These are phyloP conservation scores for Botryosphaeria agaves DNA, from an alignment of 2,329 filamentous ascomycete genomes.

Conservation along the genomic window DNA sequence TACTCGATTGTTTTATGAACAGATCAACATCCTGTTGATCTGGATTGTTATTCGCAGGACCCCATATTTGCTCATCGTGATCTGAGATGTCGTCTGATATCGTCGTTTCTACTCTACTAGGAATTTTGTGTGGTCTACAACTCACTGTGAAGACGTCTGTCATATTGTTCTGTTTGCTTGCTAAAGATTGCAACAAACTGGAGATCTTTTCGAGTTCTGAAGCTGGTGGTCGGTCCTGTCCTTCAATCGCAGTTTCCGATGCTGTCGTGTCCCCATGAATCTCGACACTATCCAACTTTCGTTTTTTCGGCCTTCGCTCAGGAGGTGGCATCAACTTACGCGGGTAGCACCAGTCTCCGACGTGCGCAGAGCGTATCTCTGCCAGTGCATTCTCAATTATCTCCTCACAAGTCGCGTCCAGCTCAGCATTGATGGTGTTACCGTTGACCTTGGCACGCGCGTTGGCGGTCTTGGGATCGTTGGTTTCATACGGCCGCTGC, in stretches of 20 bases:
- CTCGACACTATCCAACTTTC: no score
- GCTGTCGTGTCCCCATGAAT: no score
- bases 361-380: constrained; percentile 11
- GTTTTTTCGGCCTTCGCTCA: constrained; percentile 4
- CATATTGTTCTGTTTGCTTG: no score
- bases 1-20: constrained; percentile 11
- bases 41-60: neutral
- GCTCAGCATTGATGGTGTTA: constrained; percentile 12
- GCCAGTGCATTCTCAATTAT: constrained; percentile 22
- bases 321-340: constrained; percentile 3
- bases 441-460: constrained; percentile 23
- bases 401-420: constrained; percentile 18
- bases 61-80: no score
- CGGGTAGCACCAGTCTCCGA: constrained; percentile 17
- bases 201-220: neutral
- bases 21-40: neutral
- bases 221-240: neutral
- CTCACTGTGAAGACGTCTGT: no score
- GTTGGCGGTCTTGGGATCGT: constrained; percentile 35
- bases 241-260: no score
- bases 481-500: constrained; percentile 31
- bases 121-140: no score
- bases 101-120: no score
- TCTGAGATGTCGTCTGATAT: no score
- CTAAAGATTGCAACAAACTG: neutral